Conservation (phyloP, 2,329 filamentous ascomycete genomes). For the Sphaerulina vaccinii region DNA sequence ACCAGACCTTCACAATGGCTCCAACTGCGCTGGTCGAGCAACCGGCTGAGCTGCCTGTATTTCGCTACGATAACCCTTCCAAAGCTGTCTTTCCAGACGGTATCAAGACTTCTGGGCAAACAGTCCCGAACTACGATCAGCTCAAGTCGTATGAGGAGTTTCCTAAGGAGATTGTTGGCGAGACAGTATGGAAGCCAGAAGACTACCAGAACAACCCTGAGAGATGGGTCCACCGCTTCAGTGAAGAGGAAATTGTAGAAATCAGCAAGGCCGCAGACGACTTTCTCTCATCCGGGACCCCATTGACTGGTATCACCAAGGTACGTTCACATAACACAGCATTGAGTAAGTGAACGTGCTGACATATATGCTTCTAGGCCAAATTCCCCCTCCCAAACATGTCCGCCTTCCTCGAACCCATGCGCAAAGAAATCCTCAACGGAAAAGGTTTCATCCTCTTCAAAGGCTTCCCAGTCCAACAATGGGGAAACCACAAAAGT, state of each 20-base stretch:
- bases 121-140: constrained; percentile 64
- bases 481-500: constrained; percentile 77
- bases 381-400: constrained; percentile 64
- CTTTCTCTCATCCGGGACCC: constrained; percentile 64
- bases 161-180: constrained; percentile 67
- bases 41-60: constrained; percentile 20
- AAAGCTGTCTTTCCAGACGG: constrained; percentile 62
- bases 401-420: constrained; percentile 51
- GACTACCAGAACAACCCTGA: constrained; percentile 64
- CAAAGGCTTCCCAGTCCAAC: constrained; percentile 74
- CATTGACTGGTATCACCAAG: constrained; percentile 69
- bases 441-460: constrained; percentile 89
- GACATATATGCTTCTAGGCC: constrained; percentile 34
- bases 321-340: constrained; percentile 32
- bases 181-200: constrained; percentile 69
- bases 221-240: constrained; percentile 72
- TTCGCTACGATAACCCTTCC: constrained; percentile 39
- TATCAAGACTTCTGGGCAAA: constrained; percentile 69
- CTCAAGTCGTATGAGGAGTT: constrained; percentile 69
- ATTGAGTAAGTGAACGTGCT: background rate
- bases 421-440: constrained; percentile 68
- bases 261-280: constrained; percentile 65
- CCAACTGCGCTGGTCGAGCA: constrained; percentile 23
- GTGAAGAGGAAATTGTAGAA: constrained; percentile 64
- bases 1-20: constrained; percentile 19